These are phyloP conservation scores for Glycine tomentella DNA, from an alignment of 306 rosid species.

Conservation along the genomic window DNA sequence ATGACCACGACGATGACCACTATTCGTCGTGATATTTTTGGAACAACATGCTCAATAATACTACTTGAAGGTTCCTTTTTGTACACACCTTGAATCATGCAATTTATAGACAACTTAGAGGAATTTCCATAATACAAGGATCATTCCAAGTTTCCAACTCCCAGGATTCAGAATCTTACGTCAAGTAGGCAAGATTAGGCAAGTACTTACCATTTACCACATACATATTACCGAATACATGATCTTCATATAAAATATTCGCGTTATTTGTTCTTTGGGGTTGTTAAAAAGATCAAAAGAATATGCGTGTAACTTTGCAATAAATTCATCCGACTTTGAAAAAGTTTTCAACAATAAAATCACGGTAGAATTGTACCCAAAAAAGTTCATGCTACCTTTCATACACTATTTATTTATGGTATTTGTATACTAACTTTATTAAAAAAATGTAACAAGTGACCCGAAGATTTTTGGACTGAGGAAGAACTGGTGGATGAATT, in stretches of 20 bases:
- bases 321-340: not conserved
- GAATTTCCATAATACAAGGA: conserved; percentile 10
- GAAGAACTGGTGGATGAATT: no score
- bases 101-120: conserved; percentile 27
- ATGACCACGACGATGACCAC: not conserved
- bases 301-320: not conserved
- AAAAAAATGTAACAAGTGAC: no score
- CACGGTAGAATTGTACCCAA: not conserved
- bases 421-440: no score
- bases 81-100: conserved; percentile 45
- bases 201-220: not conserved
- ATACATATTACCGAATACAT: not conserved
- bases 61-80: conserved; percentile 36
- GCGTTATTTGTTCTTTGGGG: not conserved
- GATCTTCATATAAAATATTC: conserved; percentile 2
- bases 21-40: conserved; percentile 30
- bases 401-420: no score
- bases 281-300: not conserved
- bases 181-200: conserved; percentile 15
- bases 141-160: no score
- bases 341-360: not conserved
- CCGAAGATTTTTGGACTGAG: no score
- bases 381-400: no score
- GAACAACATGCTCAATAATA: conserved; percentile 28
- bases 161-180: not conserved